These are phyloP conservation scores for Claviceps humidiphila DNA, from an alignment of 2,329 filamentous ascomycete genomes.

Conservation along the genomic window DNA sequence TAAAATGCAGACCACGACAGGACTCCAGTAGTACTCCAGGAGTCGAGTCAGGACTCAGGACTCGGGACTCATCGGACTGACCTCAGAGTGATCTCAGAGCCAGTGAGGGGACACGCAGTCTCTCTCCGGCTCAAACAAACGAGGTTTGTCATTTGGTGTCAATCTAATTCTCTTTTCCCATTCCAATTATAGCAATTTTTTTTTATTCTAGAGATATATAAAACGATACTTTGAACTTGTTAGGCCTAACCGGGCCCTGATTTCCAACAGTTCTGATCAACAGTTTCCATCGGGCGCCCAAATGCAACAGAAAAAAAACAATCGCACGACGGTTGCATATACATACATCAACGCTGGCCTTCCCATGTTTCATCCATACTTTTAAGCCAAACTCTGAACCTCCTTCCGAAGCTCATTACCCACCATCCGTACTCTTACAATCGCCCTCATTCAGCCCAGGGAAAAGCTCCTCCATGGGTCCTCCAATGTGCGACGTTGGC, in stretches of 20 bases:
- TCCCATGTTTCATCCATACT: not conserved
- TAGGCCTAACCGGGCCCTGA: not conserved
- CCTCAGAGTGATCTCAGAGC: too few species aligned
- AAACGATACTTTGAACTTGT: too few species aligned
- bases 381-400: not conserved
- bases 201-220: too few species aligned
- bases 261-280: not conserved
- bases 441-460: conserved; percentile 1
- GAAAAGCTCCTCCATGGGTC: conserved; percentile 3
- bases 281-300: not conserved
- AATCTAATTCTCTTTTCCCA: not conserved
- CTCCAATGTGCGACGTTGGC: conserved; percentile 1
- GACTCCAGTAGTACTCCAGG: too few species aligned
- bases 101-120: too few species aligned
- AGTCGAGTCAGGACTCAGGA: not conserved
- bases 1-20: too few species aligned
- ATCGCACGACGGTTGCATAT: not conserved
- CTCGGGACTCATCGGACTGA: too few species aligned
- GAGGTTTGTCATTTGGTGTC: not conserved
- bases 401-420: not conserved
- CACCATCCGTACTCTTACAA: not conserved
- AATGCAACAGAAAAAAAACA: not conserved
- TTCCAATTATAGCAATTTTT: not conserved
- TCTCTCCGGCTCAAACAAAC: not conserved
- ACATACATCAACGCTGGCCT: not conserved